A percentile compares a stretch with the other conserved stretches of the same genome.
These are phyloP conservation scores for Porphyrellus cyaneotinctus DNA, from an alignment of 768 basidiomycete species.

Conservation along the genomic window DNA sequence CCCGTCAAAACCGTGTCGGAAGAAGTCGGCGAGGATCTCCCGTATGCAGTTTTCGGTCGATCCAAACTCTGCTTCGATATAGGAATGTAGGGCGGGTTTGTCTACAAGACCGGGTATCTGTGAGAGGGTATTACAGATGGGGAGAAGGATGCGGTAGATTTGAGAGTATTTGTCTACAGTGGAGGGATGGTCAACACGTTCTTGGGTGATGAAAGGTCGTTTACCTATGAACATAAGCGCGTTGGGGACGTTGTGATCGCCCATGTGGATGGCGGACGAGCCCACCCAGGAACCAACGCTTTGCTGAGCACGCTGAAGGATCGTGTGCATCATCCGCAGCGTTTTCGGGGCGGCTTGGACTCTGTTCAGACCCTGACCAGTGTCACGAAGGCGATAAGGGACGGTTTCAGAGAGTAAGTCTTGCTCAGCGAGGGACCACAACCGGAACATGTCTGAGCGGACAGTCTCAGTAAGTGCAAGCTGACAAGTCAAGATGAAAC, in stretches of 20 bases:
- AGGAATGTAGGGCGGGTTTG: slow-evolving; percentile 68
- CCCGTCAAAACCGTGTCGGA: slow-evolving; percentile 84
- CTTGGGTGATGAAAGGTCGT: background rate
- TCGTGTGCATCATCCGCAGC: slow-evolving; percentile 85
- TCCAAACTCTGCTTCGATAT: slow-evolving; percentile 82
- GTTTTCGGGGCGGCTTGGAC: slow-evolving; percentile 86
- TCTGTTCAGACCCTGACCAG: slow-evolving; percentile 87
- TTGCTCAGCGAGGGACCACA: slow-evolving; percentile 79
- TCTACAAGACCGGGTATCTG: slow-evolving; percentile 64
- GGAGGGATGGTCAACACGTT: background rate
- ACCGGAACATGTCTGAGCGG: slow-evolving; percentile 74
- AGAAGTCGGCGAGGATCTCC: slow-evolving; percentile 81
- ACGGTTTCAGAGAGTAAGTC: slow-evolving; percentile 75
- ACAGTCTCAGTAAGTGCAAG: slow-evolving; percentile 4
- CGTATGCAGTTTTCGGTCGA: slow-evolving; percentile 61
- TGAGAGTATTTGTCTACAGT: slow-evolving; percentile 86
- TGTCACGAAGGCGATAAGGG: slow-evolving; percentile 78
- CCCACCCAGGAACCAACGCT: slow-evolving; percentile 84
- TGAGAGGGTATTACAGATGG: slow-evolving; percentile 76
- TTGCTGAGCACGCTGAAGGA: slow-evolving; percentile 77
- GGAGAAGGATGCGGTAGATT: slow-evolving; percentile 84
- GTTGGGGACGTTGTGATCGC: slow-evolving; percentile 60
- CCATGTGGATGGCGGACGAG: slow-evolving; percentile 86
- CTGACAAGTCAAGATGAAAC: slow-evolving; percentile 7
- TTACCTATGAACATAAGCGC: slow-evolving; percentile 80